phyloP scores from a whole-genome alignment of 805 yeast species.

The Pichia deserticola region DNA sequence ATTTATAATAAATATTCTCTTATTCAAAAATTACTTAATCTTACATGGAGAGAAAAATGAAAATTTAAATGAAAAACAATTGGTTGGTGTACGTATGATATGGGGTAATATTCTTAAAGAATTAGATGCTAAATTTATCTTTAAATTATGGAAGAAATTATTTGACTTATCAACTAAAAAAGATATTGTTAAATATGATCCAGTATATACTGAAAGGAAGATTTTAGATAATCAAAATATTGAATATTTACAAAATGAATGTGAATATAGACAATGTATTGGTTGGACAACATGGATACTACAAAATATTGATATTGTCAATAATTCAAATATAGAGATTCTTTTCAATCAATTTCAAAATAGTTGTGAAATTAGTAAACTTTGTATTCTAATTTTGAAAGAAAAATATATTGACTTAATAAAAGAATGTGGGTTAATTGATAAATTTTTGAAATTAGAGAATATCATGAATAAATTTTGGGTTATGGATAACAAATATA shows the following conservation, averaged over 20 bases:
- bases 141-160: conserved; percentile 14
- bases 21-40: conserved; percentile 29
- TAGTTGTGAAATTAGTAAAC: conserved; percentile 4
- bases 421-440: background rate
- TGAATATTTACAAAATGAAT: conserved; percentile 4
- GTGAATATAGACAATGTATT: conserved; percentile 4
- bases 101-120: conserved; percentile 25
- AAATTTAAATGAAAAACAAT: conserved; percentile 19
- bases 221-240: background rate
- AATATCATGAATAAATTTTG: conserved; percentile 18
- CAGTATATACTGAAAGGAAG: background rate
- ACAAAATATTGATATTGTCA: conserved; percentile 13
- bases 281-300: conserved; percentile 11
- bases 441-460: conserved; percentile 13
- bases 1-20: conserved; percentile 21
- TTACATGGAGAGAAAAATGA: conserved; percentile 15
- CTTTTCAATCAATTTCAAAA: conserved; percentile 8
- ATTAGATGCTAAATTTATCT: conserved; percentile 13
- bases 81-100: conserved; percentile 22
- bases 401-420: background rate
- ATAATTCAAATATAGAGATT: conserved; percentile 8
- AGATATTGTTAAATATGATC: conserved; percentile 1
- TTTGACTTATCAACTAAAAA: conserved; percentile 9
- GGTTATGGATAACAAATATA: conserved; percentile 11
- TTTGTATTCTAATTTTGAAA: conserved; percentile 1